Conservation (phyloP, 2,329 filamentous ascomycete genomes). For the Fusarium vanettenii region DNA sequence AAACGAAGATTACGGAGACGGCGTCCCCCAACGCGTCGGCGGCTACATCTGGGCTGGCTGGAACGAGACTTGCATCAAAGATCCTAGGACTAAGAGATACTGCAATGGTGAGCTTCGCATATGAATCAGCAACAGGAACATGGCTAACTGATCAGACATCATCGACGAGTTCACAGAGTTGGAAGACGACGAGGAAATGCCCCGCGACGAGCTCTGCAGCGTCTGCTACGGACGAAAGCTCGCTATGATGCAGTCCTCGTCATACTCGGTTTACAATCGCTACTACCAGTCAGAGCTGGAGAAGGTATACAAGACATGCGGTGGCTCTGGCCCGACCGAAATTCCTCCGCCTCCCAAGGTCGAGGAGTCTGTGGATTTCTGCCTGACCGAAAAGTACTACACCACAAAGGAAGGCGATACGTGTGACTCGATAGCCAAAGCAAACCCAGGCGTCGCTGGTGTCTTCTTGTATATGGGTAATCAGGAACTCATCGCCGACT, state of each 20-base stretch:
- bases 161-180: conserved; percentile 29
- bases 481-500: conserved; percentile 19
- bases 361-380: not conserved
- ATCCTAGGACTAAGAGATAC: conserved; percentile 21
- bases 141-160: conserved; percentile 17
- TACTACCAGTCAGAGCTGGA: conserved; percentile 18
- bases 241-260: conserved; percentile 39
- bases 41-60: conserved; percentile 27
- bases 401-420: conserved; percentile 25
- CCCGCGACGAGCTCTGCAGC: not conserved
- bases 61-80: conserved; percentile 34
- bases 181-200: conserved; percentile 26
- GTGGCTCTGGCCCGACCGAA: not conserved
- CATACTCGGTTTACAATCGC: conserved; percentile 37
- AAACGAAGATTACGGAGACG: not conserved
- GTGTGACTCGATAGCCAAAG: conserved; percentile 31
- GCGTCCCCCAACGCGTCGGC: not conserved
- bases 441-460: conserved; percentile 18
- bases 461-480: conserved; percentile 31
- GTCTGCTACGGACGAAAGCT: conserved; percentile 34
- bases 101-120: conserved; percentile 27
- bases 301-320: conserved; percentile 16
- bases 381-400: conserved; percentile 10
- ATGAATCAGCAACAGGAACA: not conserved
- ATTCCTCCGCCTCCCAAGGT: not conserved